phyloP scores from a whole-genome alignment of 805 yeast species.

The Allodekkera sacchari region DNA sequence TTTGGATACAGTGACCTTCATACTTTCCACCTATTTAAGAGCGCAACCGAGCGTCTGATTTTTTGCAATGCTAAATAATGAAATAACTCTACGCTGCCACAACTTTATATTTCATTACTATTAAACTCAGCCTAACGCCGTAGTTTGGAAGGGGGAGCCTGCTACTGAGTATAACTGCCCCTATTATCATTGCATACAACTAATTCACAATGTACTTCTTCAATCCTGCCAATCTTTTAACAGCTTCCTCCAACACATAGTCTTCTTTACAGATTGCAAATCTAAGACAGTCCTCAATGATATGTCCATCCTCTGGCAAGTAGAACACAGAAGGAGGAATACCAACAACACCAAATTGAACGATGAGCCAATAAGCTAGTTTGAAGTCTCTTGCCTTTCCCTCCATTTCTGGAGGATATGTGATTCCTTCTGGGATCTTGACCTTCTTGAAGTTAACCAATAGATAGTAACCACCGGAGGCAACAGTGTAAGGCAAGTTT shows the following conservation, averaged over 20 bases:
- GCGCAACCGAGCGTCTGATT: too few species aligned
- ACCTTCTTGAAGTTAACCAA: constrained; percentile 82
- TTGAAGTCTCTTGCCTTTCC: constrained; percentile 77
- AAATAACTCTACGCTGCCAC: too few species aligned
- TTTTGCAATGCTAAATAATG: too few species aligned
- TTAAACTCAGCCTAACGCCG: too few species aligned
- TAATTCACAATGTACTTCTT: constrained; percentile 43
- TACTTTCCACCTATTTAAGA: too few species aligned
- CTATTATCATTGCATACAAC: too few species aligned
- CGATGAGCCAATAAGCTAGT: constrained; percentile 86
- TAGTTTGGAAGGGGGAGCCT: too few species aligned
- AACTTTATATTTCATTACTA: too few species aligned
- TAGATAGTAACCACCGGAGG: constrained; percentile 92
- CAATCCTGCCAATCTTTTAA: constrained; percentile 58
- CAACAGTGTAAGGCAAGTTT: constrained; percentile 78
- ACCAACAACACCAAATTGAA: constrained; percentile 88
- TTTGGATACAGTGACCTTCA: too few species aligned
- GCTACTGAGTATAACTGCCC: too few species aligned
- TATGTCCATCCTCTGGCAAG: constrained; percentile 57
- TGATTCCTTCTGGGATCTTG: constrained; percentile 62
- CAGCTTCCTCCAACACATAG: constrained; percentile 71
- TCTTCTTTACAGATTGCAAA: constrained; percentile 97
- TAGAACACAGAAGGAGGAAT: constrained; percentile 97
- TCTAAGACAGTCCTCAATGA: constrained; percentile 78
- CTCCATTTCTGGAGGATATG: constrained; percentile 58